A percentile compares a stretch with the other conserved stretches of the same genome.
Conservation (phyloP, 768 basidiomycete genomes). For the Russula sp. region DNA sequence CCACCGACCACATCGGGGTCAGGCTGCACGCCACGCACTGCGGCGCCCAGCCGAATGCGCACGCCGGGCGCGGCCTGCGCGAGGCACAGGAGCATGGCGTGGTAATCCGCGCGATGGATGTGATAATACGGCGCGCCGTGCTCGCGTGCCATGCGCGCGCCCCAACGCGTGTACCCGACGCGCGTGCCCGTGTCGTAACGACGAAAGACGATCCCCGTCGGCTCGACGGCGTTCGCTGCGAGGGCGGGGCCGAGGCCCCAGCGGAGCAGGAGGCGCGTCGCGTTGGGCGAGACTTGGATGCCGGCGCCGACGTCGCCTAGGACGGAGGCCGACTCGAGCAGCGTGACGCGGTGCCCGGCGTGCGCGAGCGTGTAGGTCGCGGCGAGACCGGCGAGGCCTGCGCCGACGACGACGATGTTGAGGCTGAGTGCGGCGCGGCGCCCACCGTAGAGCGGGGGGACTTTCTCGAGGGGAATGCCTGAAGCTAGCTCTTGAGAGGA, state of each 20-base stretch:
- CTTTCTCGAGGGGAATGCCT: conserved; percentile 13
- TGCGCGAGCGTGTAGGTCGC: conserved; percentile 34
- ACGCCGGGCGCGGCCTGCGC: conserved; percentile 26
- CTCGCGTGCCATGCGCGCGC: conserved; percentile 25
- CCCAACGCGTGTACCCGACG: conserved; percentile 34
- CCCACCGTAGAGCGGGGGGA: conserved; percentile 26
- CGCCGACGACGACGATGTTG: conserved; percentile 36
- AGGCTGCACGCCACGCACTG: conserved; percentile 29
- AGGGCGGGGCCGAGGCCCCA: conserved; percentile 34
- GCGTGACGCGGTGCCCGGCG: conserved; percentile 34
- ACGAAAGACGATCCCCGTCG: conserved; percentile 34
- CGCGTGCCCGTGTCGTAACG: conserved; percentile 32
- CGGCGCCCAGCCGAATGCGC: conserved; percentile 29
- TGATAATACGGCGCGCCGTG: conserved; percentile 38
- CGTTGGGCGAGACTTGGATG: conserved; percentile 38
- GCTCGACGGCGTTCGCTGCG: conserved; percentile 29
- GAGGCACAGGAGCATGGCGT: conserved; percentile 34
- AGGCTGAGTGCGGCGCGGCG: conserved; percentile 30
- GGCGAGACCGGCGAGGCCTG: conserved; percentile 37
- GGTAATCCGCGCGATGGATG: conserved; percentile 39
- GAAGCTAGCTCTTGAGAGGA: background rate
- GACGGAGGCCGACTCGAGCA: conserved; percentile 33
- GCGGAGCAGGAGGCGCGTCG: conserved; percentile 31
- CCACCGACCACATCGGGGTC: conserved; percentile 22
- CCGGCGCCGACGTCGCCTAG: conserved; percentile 39